Evolutionary conservation across 2,329 filamentous ascomycete species (phyloP), one percentile per base, ranked within the genome.

Genomic region (Penicillium sp.): DNA sequence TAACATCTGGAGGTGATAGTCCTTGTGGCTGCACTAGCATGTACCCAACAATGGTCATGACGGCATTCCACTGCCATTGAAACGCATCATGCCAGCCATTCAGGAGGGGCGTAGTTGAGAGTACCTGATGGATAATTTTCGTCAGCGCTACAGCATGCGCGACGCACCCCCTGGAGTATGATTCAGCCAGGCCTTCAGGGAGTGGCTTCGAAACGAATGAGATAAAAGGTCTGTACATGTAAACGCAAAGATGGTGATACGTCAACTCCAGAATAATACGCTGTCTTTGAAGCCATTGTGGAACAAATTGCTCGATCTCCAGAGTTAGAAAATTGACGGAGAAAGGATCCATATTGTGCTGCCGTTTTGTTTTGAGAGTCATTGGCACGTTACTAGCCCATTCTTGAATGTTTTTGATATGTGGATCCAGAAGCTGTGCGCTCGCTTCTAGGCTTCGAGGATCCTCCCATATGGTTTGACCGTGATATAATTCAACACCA

Each of bases 41-140:
- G 55, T 70, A 74, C 2, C 68, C 73, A 8, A 72, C 58, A 3
- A 73, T 53, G 6, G 69, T 70, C 54, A 74, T 66, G 48, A 68
- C 64, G 12, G 68, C 61, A 57, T 65, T 67, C 68, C 68, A 70
- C 50, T 68, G 66, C 23, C 55, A 63, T 9, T 64, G 60, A 30
- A 68, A 69, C 26, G 61, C 64, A 40, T 69, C 65, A 35, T 65
- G 59, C 68, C 67, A 70, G 9, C 68, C 66, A 11, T 60, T 43
- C 0, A 67, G 56, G 8, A 66, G 57, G 0, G 55, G 43, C 21
- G 54, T 51, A 8, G 28, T 20, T 12, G 54, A n/a, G 1, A 56
- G 38, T 1, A 56, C 14, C 7, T 46, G 38, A 5, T 56, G 47
- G 5, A 47, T 56, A 16, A 56, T 56, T 8, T 56, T 50, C 16